Conservation (phyloP, 139 green algal species). For the Astrephomene gubernaculifera region DNA sequence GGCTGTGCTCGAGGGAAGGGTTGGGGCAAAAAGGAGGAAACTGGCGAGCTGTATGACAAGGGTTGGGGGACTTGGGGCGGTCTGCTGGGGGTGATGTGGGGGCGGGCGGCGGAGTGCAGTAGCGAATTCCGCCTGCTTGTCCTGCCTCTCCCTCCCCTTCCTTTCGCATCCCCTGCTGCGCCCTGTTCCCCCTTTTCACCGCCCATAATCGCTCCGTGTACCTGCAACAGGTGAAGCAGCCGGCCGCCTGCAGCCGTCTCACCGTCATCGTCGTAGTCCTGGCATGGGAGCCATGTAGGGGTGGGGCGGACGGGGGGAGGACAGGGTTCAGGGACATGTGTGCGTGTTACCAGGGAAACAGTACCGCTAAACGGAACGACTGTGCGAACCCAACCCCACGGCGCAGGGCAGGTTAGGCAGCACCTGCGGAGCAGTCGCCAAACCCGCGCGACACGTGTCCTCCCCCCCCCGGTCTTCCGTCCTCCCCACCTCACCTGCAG, state of each 20-base stretch:
- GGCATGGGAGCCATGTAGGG: background rate
- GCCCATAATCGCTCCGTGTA: too few species aligned
- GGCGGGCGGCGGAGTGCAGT: too few species aligned
- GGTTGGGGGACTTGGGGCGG: too few species aligned
- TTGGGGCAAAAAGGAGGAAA: too few species aligned
- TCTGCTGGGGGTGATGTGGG: too few species aligned
- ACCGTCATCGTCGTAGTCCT: slow-evolving; percentile 92
- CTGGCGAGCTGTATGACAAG: too few species aligned
- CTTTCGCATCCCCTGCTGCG: too few species aligned
- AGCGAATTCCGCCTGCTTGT: too few species aligned
- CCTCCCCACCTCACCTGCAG: slow-evolving; percentile 1
- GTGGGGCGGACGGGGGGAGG: background rate
- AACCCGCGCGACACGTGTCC: background rate
- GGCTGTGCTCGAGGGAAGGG: too few species aligned
- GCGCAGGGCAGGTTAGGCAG: background rate
- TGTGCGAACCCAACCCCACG: background rate
- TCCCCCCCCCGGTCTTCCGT: background rate
- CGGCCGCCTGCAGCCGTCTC: slow-evolving; percentile 84
- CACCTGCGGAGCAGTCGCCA: background rate
- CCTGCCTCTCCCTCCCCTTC: too few species aligned
- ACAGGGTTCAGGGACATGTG: background rate
- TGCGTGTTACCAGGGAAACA: background rate
- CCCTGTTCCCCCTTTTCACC: too few species aligned
- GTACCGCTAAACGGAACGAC: background rate
- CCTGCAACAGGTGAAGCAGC: slow-evolving; percentile 86